Evolutionary conservation across 768 basidiomycete species (phyloP).

Genomic region (Mycena rebaudengoi): DNA sequence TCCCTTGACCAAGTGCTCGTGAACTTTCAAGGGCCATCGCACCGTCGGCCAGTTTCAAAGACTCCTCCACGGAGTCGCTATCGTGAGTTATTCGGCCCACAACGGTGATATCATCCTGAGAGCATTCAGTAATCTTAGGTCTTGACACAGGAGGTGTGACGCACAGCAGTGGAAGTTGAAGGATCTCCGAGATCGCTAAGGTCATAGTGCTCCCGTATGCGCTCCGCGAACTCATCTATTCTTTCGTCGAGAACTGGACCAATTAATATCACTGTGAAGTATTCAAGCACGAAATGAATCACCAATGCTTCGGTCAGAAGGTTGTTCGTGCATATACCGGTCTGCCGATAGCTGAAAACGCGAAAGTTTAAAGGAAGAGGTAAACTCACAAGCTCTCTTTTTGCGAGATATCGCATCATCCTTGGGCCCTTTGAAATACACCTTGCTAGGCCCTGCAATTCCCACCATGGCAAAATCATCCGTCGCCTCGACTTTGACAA

Average conservation of each 20-base stretch:
- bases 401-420: conserved; percentile 47
- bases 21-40: conserved; percentile 86
- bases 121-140: neutral
- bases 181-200: conserved; percentile 84
- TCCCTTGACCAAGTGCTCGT: conserved; percentile 73
- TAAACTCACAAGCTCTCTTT: conserved; percentile 64
- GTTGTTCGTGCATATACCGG: conserved; percentile 96
- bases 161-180: conserved; percentile 51
- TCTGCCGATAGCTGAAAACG: conserved; percentile 47
- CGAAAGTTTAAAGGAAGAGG: neutral
- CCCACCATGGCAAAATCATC: conserved; percentile 31
- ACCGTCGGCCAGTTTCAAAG: conserved; percentile 75
- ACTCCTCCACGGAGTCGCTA: conserved; percentile 60
- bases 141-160: conserved; percentile 23
- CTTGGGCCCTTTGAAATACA: conserved; percentile 50
- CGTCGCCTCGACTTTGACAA: conserved; percentile 48
- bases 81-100: conserved; percentile 83
- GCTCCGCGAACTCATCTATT: conserved; percentile 87
- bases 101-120: conserved; percentile 69
- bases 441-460: conserved; percentile 36
- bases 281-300: conserved; percentile 19
- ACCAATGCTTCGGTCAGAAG: conserved; percentile 87
- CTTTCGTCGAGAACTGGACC: conserved; percentile 78
- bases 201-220: conserved; percentile 74
- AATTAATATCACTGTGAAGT: neutral